phyloP scores from a whole-genome alignment of 495 filamentous ascomycete genomes.

The Penicillium diatomitis region DNA sequence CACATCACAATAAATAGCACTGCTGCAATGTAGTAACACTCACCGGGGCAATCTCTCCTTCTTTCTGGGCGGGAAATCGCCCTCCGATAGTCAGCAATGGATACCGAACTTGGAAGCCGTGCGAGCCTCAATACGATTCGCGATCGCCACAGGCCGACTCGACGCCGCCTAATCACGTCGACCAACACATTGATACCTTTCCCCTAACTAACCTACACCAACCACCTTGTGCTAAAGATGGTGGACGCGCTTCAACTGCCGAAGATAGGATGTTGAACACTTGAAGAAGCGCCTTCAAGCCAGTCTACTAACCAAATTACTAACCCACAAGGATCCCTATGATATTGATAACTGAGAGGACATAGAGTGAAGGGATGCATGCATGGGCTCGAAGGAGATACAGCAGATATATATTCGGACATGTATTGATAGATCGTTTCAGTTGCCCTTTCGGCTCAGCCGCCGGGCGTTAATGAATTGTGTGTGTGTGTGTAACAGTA shows the following conservation, averaged over 20 bases:
- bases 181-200: neutral
- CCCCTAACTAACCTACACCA: neutral
- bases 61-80: slow-evolving; percentile 22
- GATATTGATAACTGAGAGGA: slow-evolving; percentile 13
- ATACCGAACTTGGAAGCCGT: slow-evolving; percentile 15
- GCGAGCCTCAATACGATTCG: neutral
- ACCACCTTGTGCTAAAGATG: slow-evolving; percentile 8
- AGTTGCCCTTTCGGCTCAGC: slow-evolving; percentile 16
- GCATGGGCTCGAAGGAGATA: slow-evolving; percentile 20
- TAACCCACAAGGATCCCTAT: slow-evolving; percentile 21
- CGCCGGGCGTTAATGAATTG: slow-evolving; percentile 3
- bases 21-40: slow-evolving; percentile 23
- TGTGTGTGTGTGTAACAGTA: slow-evolving; percentile 10
- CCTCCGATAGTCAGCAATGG: slow-evolving; percentile 21
- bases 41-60: slow-evolving; percentile 25
- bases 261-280: slow-evolving; percentile 21
- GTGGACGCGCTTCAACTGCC: slow-evolving; percentile 4
- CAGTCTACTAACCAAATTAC: slow-evolving; percentile 21
- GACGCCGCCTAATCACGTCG: slow-evolving; percentile 1
- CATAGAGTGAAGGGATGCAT: slow-evolving; percentile 12
- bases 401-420: slow-evolving; percentile 9
- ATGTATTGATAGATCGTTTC: slow-evolving; percentile 21
- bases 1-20: slow-evolving; percentile 5
- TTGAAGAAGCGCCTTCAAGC: slow-evolving; percentile 23
- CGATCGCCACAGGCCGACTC: neutral